Evolutionary conservation across 2,329 filamentous ascomycete species (phyloP), one percentile per base, ranked within the genome.

Genomic region (Volutella citrinella): DNA sequence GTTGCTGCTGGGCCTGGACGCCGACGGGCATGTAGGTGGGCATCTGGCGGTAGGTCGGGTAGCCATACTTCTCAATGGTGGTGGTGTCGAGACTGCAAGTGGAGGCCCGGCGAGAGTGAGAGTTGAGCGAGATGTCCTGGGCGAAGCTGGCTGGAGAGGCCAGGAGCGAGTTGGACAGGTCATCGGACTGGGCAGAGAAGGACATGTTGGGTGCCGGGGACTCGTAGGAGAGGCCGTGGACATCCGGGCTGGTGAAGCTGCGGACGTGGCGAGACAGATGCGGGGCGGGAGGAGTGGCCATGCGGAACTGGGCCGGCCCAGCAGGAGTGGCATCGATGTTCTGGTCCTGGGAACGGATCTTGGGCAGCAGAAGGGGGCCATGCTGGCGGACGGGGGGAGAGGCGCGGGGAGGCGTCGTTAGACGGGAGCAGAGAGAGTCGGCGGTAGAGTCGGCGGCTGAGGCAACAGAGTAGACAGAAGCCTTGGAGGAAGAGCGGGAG

Each of bases 311-410:
- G 19, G 44, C 46, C n/a, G n/a, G n/a, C n/a, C n/a, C n/a, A n/a
- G n/a, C n/a, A 73, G 63, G 27, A 72, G 68, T 68, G 24, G 76
- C 76, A 46, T 82, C 78, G 42, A 88, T 76, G 42, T 82, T 74
- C 63, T 91, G 84, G 64, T 95, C 88, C 64, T 93, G 88, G 24
- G 78, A 78, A 42, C 88, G 78, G 66, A 94, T 90, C 73, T 89
- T 93, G 55, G 88, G 88, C 19, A 95, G 72, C 40, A 95, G 70
- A 30, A 87, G 70, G 32, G 87, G 87, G 32, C 87, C 87, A 64
- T 89, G 83, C 42, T 87, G 83, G 42, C 82, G 76, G 49, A 90
- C 77, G 40, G 87, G 85, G 20, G 85, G 84, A 45, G 76, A 72
- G 33, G 74, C 75, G 33, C 72, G 68, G 24, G 72, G 66, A 23